Conservation (phyloP, 2,329 filamentous ascomycete species). For the Aspergillus arachidicola region DNA sequence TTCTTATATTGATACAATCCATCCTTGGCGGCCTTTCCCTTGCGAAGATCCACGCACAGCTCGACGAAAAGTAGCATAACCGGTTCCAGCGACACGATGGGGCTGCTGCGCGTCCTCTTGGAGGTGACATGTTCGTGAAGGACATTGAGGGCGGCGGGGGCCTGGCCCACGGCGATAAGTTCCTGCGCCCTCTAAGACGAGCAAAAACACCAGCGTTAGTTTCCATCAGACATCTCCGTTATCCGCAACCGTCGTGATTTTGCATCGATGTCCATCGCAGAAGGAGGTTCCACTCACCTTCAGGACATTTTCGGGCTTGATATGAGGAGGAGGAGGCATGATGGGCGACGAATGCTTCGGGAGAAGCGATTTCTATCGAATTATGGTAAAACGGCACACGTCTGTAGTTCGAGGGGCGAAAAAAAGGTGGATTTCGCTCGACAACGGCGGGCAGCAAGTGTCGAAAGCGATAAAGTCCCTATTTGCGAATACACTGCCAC, state of each 20-base stretch:
- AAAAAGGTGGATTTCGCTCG: conserved; percentile 25
- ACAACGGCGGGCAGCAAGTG: conserved; percentile 31
- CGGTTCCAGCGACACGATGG: conserved; percentile 93
- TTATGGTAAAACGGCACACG: not conserved
- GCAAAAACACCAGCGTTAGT: conserved; percentile 23
- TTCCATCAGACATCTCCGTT: not conserved
- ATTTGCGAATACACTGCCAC: conserved; percentile 37
- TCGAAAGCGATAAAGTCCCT: conserved; percentile 25
- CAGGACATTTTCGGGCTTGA: conserved; percentile 98
- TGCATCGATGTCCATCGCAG: conserved; percentile 5
- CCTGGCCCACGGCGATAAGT: conserved; percentile 96
- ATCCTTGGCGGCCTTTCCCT: conserved; percentile 98
- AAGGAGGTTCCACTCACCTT: conserved; percentile 57
- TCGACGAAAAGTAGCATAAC: conserved; percentile 98
- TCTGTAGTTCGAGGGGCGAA: conserved; percentile 8
- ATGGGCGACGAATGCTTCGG: conserved; percentile 43
- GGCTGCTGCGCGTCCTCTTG: conserved; percentile 95
- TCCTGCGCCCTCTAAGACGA: conserved; percentile 77
- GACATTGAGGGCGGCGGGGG: conserved; percentile 85
- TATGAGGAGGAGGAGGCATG: conserved; percentile 94
- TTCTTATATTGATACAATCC: conserved; percentile 99
- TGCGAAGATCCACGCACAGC: conserved; percentile 94
- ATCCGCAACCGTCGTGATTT: not conserved
- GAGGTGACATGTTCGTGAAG: conserved; percentile 99
- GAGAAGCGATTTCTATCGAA: conserved; percentile 18